Evolutionary conservation across 1,284 basidiomycete genomes (phyloP).

Genomic region (Chondrostereum purpureum): DNA sequence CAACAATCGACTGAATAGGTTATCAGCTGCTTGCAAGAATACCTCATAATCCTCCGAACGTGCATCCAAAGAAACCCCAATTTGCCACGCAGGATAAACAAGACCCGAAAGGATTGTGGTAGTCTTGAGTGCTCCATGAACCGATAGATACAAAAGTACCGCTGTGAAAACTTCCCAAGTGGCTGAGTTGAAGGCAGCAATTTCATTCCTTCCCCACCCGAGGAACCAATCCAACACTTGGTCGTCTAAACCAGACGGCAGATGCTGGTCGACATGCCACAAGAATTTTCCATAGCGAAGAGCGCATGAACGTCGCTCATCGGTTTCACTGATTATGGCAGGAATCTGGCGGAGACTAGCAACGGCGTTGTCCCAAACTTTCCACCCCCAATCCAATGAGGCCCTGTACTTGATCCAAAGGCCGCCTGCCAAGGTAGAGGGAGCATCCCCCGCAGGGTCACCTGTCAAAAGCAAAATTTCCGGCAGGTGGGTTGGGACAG

Average conservation of each 20-base stretch:
- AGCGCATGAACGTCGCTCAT: conserved; percentile 42
- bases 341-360: conserved; percentile 63
- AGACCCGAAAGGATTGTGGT: conserved; percentile 67
- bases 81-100: conserved; percentile 68
- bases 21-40: conserved; percentile 55
- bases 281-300: conserved; percentile 64
- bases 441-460: conserved; percentile 49
- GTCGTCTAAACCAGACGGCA: conserved; percentile 61
- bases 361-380: conserved; percentile 74
- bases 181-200: conserved; percentile 48
- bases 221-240: conserved; percentile 65
- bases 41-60: conserved; percentile 37
- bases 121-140: conserved; percentile 60
- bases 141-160: conserved; percentile 58
- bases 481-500: conserved; percentile 54
- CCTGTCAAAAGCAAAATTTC: conserved; percentile 61
- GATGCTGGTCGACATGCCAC: conserved; percentile 65
- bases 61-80: conserved; percentile 33
- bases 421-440: conserved; percentile 63
- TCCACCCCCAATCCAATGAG: conserved; percentile 65
- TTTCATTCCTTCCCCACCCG: conserved; percentile 55
- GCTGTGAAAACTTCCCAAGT: conserved; percentile 61
- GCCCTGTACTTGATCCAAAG: conserved; percentile 76
- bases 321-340: conserved; percentile 40
- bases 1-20: conserved; percentile 52